Base-by-base conservation (phyloP, 2,329 filamentous ascomycete species). In the Aureobasidium uvarum region DNA sequence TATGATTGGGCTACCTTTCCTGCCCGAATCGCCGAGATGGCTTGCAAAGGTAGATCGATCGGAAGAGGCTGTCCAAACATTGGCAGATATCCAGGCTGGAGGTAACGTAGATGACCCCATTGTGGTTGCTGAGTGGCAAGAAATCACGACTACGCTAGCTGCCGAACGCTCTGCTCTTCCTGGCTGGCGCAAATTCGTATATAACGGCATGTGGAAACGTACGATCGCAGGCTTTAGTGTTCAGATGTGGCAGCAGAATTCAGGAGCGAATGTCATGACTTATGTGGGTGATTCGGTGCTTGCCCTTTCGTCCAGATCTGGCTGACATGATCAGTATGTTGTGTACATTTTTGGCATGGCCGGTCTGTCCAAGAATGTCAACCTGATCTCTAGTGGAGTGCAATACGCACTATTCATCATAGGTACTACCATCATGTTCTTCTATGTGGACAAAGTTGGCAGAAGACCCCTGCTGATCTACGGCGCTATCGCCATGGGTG, bases 271-370 rank as follows among this genome's bases (percentile, higher is more conserved):
- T 13, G 45, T 46, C 1, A 46, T 45, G 43, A 45, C 43, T 23
- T 45, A 45, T 45, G 43, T 45, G 2, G 20, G 43, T 45, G 1
- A 0, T 45, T 11, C 10, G n/a, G 7, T n/a, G n/a, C 23, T 18
- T n/a, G 39, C 10, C 43, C 43, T 23, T 18, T 5, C 13, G 16
- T 16, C 13, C 10, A 10, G 20, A 10, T 58, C 23, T 39, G 14
- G 23, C 59, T 58, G 18, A 63, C 51, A 18, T 11, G 33, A 81
- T 85, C 85, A 86, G 73, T 87, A 87, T 66, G 81, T 87, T 66
- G 82, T 84, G 3, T 86, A 85, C 72, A 83, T 86, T 67, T 86
- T 85, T 69, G 73, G 81, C 59, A 87, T 87, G 84, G 84, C 84
- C 11, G 80, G 81, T 43, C 80, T 87, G 64, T 76, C 72, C 8